Conservation (phyloP, 164 flowering plant species). For the Malania oleifera region DNA sequence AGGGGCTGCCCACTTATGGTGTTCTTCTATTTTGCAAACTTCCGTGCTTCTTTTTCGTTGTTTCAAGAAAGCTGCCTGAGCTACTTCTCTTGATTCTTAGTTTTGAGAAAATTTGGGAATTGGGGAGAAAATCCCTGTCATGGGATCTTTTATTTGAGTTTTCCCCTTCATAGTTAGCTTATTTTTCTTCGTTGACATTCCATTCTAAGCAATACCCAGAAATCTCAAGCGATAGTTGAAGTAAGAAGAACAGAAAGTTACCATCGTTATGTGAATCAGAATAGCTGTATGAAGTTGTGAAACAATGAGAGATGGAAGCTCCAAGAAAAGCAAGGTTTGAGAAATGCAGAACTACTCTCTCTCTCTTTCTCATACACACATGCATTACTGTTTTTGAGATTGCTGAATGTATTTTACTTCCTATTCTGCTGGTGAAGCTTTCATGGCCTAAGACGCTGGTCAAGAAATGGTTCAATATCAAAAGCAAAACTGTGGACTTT, state of each 20-base stretch:
- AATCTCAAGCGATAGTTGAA: slow-evolving; percentile 1
- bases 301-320: slow-evolving; percentile 51
- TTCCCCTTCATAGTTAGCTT: background rate
- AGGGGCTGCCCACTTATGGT: background rate
- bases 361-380: slow-evolving; percentile 1
- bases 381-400: background rate
- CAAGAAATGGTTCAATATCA: slow-evolving; percentile 54
- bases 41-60: background rate
- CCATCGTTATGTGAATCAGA: slow-evolving; percentile 10
- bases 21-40: background rate
- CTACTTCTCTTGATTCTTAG: background rate
- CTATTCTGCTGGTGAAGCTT: slow-evolving; percentile 28
- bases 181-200: slow-evolving; percentile 2
- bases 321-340: slow-evolving; percentile 50
- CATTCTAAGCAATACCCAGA: background rate
- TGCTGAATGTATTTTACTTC: slow-evolving; percentile 4
- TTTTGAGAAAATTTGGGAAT: background rate
- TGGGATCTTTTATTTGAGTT: background rate
- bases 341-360: slow-evolving; percentile 6
- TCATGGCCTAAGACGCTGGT: slow-evolving; percentile 54
- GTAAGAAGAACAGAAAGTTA: background rate
- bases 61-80: too few species aligned
- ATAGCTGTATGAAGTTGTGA: slow-evolving; percentile 28
- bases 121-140: background rate
- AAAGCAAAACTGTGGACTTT: slow-evolving; percentile 46